Conservation (phyloP, 345 rosid genomes). For the Eucalyptus regnans region DNA sequence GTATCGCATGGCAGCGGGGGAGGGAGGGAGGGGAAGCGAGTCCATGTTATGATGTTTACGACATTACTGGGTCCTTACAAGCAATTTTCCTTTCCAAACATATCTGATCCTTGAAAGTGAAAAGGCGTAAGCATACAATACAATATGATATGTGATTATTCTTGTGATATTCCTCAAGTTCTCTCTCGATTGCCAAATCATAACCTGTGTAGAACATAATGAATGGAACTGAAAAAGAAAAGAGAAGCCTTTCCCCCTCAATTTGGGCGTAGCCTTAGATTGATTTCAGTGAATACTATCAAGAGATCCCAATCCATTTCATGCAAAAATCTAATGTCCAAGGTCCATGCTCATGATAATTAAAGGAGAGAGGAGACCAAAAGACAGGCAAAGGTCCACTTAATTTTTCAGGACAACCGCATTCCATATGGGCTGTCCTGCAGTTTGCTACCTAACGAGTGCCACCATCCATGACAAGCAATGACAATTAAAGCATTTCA, state of each 20-base stretch:
- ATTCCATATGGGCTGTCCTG: neutral
- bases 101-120: neutral
- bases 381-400: neutral
- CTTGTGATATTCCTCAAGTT: neutral
- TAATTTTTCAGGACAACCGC: neutral
- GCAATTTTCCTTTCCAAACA: neutral
- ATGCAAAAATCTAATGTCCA: neutral
- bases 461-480: neutral
- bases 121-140: neutral
- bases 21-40: neutral
- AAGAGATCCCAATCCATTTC: neutral
- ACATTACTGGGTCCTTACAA: neutral
- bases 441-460: neutral
- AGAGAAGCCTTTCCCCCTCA: neutral
- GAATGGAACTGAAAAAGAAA: neutral
- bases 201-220: neutral
- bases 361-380: neutral
- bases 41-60: neutral
- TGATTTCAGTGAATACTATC: neutral
- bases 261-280: neutral
- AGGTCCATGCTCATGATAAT: neutral
- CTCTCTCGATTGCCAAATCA: neutral
- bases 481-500: neutral
- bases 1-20: neutral
- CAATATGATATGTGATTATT: neutral